These are phyloP conservation scores for Lipomyces mesembrius DNA, from an alignment of 805 yeast species.

Conservation along the genomic window DNA sequence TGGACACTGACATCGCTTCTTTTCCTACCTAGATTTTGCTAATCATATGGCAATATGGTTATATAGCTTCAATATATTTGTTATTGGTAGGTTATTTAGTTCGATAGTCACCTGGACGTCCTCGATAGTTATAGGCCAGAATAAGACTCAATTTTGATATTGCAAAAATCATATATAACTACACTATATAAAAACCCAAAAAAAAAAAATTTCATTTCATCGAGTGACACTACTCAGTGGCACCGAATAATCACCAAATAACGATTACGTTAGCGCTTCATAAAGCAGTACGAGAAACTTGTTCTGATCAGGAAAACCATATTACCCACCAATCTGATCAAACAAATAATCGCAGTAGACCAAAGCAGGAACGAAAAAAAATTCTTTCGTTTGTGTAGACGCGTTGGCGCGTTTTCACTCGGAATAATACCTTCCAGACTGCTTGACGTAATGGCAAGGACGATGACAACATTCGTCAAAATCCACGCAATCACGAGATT, in stretches of 20 bases:
- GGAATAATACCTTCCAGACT: constrained; percentile 41
- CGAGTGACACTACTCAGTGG: too few species aligned
- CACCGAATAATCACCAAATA: not conserved
- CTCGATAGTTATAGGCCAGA: too few species aligned
- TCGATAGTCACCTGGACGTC: too few species aligned
- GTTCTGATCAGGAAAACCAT: constrained; percentile 50
- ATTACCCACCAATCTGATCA: constrained; percentile 62
- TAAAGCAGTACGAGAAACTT: constrained; percentile 31
- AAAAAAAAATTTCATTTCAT: too few species aligned
- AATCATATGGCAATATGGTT: too few species aligned
- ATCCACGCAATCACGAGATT: constrained; percentile 49
- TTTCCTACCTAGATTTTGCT: too few species aligned
- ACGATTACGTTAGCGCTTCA: constrained; percentile 15
- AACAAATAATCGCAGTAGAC: constrained; percentile 65
- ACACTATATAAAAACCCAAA: too few species aligned
- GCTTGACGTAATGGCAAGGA: constrained; percentile 48
- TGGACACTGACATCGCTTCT: too few species aligned
- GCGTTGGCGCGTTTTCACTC: not conserved
- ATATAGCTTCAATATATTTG: too few species aligned
- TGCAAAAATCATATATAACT: not conserved
- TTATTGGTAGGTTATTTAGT: too few species aligned
- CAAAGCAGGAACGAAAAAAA: constrained; percentile 58
- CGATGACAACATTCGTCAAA: constrained; percentile 47
- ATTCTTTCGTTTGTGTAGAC: constrained; percentile 42
- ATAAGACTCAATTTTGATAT: too few species aligned